phyloP scores from a whole-genome alignment of 169 alveolate genomes.

The Eimeria maxima region DNA sequence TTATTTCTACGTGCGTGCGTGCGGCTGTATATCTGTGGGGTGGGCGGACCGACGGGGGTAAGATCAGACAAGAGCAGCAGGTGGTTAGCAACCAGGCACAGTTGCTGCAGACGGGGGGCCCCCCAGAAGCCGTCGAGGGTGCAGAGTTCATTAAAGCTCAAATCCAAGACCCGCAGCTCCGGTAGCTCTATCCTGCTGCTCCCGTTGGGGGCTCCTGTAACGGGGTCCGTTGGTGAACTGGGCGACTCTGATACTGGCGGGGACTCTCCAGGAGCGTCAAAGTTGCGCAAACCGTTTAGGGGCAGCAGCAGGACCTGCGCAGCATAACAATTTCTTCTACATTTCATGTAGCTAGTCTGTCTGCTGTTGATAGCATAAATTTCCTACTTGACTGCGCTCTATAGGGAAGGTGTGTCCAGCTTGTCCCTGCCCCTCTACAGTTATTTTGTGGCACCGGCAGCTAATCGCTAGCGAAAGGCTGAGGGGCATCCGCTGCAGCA shows the following conservation, averaged over 20 bases:
- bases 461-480: not conserved
- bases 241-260: not conserved
- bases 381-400: not conserved
- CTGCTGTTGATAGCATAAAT: too few species aligned
- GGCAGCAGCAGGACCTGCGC: conserved; percentile 55
- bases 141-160: conserved; percentile 69
- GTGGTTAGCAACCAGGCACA: conserved; percentile 75
- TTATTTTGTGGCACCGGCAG: not conserved
- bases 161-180: conserved; percentile 70
- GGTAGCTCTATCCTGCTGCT: conserved; percentile 47
- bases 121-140: conserved; percentile 74
- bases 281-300: conserved; percentile 63
- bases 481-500: not conserved
- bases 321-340: too few species aligned
- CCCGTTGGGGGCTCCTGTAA: not conserved
- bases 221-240: not conserved
- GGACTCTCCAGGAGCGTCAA: conserved; percentile 50
- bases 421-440: not conserved
- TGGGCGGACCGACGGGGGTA: conserved; percentile 76
- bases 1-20: not conserved
- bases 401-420: not conserved
- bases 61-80: conserved; percentile 73
- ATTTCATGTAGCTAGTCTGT: too few species aligned
- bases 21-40: not conserved
- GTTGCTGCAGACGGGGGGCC: conserved; percentile 74